Conservation (phyloP, 352 stramenopile species). For the Blastocystis sp. region DNA sequence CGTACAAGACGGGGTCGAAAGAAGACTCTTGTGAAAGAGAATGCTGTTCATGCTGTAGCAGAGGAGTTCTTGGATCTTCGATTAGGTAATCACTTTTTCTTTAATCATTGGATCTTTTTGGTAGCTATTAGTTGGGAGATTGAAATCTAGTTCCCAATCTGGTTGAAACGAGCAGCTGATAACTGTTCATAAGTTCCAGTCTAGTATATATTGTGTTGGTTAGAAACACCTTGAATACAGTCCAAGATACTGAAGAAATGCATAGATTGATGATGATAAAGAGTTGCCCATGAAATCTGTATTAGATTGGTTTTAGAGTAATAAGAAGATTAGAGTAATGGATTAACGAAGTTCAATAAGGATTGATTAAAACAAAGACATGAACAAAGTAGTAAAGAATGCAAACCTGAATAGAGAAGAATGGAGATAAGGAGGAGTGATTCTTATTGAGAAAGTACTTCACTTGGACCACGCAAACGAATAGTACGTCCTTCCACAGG, state of each 20-base stretch:
- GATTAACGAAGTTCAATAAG: background rate
- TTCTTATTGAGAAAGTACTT: background rate
- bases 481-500: constrained; percentile 6
- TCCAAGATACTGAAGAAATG: constrained; percentile 16
- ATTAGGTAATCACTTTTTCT: constrained; percentile 33
- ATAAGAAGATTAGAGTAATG: background rate
- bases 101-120: constrained; percentile 48
- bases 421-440: background rate
- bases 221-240: constrained; percentile 26
- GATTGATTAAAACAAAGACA: background rate
- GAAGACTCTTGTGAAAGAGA: constrained; percentile 11
- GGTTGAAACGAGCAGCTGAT: constrained; percentile 35
- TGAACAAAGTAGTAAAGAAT: background rate
- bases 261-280: background rate
- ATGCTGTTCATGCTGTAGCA: constrained; percentile 27
- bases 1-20: constrained; percentile 1
- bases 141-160: constrained; percentile 36
- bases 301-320: background rate
- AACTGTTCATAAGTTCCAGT: background rate
- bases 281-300: constrained; percentile 17
- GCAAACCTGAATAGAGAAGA: constrained; percentile 8
- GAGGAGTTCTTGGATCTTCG: constrained; percentile 48
- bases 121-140: background rate
- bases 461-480: background rate
- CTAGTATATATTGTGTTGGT: too few relatives aligned